Conservation (phyloP, 2,329 filamentous ascomycete genomes). For the Hyphodiscus sp. region DNA sequence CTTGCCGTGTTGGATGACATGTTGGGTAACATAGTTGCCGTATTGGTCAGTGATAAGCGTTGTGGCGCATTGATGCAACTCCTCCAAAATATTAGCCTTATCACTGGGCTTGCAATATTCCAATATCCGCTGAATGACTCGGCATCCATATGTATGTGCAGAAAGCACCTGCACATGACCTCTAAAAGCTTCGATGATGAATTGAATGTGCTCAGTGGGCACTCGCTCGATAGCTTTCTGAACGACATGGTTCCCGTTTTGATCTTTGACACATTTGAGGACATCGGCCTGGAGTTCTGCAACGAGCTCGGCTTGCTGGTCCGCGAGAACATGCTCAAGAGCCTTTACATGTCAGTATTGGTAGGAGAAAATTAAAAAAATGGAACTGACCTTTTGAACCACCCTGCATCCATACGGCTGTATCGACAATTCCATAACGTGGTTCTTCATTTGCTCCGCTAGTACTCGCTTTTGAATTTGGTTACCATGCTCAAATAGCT, state of each 20-base stretch:
- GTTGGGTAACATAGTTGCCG: conserved; percentile 94
- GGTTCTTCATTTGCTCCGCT: conserved; percentile 80
- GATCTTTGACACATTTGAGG: conserved; percentile 71
- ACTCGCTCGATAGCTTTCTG: conserved; percentile 86
- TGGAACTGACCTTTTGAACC: conserved; percentile 71
- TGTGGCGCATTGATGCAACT: conserved; percentile 67
- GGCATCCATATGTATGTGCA: conserved; percentile 78
- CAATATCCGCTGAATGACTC: conserved; percentile 86
- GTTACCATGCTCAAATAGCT: conserved; percentile 93
- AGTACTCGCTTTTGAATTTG: conserved; percentile 87
- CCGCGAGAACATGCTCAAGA: conserved; percentile 82
- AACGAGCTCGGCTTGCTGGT: conserved; percentile 80
- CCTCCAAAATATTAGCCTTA: conserved; percentile 64
- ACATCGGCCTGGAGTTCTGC: conserved; percentile 76
- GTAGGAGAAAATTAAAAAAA: neutral
- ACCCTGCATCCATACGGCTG: conserved; percentile 95
- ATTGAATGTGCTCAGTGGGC: conserved; percentile 70
- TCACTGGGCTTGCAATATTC: conserved; percentile 72
- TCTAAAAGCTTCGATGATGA: conserved; percentile 75
- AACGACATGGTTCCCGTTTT: conserved; percentile 94
- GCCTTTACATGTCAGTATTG: conserved; percentile 48
- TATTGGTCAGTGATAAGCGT: conserved; percentile 79
- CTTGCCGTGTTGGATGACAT: conserved; percentile 76
- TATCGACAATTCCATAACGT: conserved; percentile 70
- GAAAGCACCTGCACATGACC: conserved; percentile 69